Conservation (phyloP, 257 asterid species). For the Przewalskia tangutica region DNA sequence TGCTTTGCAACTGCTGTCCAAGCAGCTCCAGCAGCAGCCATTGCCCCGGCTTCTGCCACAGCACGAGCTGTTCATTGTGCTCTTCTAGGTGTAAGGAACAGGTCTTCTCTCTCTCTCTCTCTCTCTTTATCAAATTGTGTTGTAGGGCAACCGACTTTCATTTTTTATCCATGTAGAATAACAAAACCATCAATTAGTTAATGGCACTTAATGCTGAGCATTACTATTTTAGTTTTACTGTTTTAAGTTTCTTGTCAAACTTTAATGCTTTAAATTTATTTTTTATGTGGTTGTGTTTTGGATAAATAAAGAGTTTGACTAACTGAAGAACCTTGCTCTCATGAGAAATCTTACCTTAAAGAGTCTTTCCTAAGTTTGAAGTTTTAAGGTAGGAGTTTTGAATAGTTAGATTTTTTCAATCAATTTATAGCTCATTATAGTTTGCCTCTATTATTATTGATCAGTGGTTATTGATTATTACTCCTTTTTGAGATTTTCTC, state of each 20-base stretch:
- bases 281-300: background rate
- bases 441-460: background rate
- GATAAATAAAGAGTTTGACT: background rate
- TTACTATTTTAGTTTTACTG: background rate
- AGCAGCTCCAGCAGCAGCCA: conserved; percentile 91
- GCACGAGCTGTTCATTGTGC: conserved; percentile 82
- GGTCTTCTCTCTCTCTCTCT: conserved; percentile 34
- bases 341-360: background rate
- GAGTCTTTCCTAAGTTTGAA: background rate
- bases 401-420: background rate
- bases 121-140: background rate
- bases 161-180: background rate
- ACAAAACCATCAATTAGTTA: background rate
- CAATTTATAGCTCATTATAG: background rate
- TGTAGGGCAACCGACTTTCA: background rate
- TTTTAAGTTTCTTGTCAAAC: background rate
- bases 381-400: background rate
- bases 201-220: background rate
- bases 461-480: background rate
- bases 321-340: background rate
- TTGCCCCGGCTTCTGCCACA: conserved; percentile 93
- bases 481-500: background rate
- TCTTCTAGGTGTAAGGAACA: conserved; percentile 87
- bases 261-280: background rate
- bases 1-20: conserved; percentile 72